These are phyloP conservation scores for Mycosphaerella sp. DNA, from an alignment of 2,329 filamentous ascomycete species.

Conservation along the genomic window DNA sequence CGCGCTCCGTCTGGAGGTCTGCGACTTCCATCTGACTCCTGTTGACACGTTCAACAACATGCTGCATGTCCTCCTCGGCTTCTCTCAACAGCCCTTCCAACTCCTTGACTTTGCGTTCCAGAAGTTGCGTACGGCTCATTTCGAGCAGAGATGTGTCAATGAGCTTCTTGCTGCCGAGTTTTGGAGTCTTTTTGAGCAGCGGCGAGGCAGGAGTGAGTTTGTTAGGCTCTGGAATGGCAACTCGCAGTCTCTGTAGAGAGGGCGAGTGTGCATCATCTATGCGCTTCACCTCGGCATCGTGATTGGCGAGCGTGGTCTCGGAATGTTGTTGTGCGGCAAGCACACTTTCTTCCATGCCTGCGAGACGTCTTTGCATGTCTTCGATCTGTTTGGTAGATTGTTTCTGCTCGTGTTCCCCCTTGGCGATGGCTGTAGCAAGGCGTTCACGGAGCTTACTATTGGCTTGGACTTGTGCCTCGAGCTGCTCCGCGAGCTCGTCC, in stretches of 20 bases:
- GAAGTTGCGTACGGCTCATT: constrained; percentile 64
- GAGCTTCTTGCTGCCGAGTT: constrained; percentile 55
- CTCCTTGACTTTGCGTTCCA: constrained; percentile 74
- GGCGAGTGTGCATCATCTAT: constrained; percentile 71
- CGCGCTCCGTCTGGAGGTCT: constrained; percentile 67
- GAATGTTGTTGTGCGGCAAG: constrained; percentile 76
- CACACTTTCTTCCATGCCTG: constrained; percentile 75
- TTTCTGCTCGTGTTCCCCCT: constrained; percentile 78
- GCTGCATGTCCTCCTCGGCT: constrained; percentile 75
- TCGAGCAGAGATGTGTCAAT: constrained; percentile 51
- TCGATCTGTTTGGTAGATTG: constrained; percentile 76
- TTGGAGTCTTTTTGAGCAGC: constrained; percentile 44
- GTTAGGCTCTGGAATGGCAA: constrained; percentile 45
- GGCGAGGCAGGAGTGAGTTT: constrained; percentile 49
- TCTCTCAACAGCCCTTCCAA: constrained; percentile 74
- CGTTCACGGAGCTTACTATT: constrained; percentile 71
- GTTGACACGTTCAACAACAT: constrained; percentile 77
- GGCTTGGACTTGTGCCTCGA: constrained; percentile 70
- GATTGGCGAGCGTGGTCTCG: constrained; percentile 73
- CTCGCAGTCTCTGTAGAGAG: constrained; percentile 65
- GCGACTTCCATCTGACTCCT: constrained; percentile 76
- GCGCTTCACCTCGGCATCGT: constrained; percentile 76
- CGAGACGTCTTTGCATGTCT: constrained; percentile 72
- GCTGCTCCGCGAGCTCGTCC: constrained; percentile 71
- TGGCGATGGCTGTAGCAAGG: constrained; percentile 69